Evolutionary conservation across 257 asterid genomes (phyloP), one percentile per base, ranked within the genome.

Genomic region (Gentiana macrophylla): DNA sequence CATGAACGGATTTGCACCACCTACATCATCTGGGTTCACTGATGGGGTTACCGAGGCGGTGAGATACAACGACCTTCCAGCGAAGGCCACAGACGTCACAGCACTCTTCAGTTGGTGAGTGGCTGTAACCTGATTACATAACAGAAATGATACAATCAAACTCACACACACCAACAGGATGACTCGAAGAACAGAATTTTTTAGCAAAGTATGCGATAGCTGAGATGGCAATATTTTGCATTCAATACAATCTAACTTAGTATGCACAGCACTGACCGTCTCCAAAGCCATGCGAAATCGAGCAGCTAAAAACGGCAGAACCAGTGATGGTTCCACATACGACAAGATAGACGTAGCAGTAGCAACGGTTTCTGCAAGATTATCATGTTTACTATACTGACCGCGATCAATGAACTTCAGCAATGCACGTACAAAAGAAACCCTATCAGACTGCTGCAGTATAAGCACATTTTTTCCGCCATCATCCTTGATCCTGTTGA

Each of bases 61-160:
- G 67, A 92, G 79, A 62, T 83, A 82, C 67, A 92, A 70, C 8
- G 97, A 70, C 70, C 99, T 79, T 60, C 89, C 97, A 67, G 94
- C 79, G 73, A 71, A 92, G 56, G 99, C 99, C 59, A 88, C 72
- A 62, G 99, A 92, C 54, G 77, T 82, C 80, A 92, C 83, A 6
- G 99, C 99, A 79, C 80, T 92, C 85, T 92, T 92, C 86, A 92
- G 74, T 80, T 92, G 97, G 79, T 92, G 99, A 57, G 97, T 92
- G 57, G 99, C 99, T 71, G 99, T 92, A 84, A 80, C 72, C 99
- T 92, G 82, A 68, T 65, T 55, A 70, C 63, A 67, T 56, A 68
- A 69, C 65, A 3, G 50, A 61, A 45, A 64, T 12, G 10, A 37
- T 34, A 6, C 53, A 53, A 62, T 36, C 32, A 12, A 58, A 59